phyloP scores from a whole-genome alignment of 768 basidiomycete species.

The Agaricus sinodeliciosus region DNA sequence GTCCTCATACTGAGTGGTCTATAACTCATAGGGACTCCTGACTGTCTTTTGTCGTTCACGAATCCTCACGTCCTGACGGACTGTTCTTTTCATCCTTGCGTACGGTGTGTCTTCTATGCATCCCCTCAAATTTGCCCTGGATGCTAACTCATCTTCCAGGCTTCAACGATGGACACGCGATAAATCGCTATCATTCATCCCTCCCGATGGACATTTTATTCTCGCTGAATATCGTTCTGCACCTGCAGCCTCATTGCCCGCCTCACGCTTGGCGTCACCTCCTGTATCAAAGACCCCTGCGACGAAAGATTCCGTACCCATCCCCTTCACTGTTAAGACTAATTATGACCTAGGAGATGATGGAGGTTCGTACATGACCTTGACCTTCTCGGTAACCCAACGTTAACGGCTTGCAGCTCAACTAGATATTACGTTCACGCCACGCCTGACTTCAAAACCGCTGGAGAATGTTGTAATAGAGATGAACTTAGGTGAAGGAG shows the following conservation, averaged over 20 bases:
- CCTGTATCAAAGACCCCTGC: constrained; percentile 15
- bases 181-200: constrained; percentile 80
- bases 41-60: constrained; percentile 69
- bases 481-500: constrained; percentile 68
- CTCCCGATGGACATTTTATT: constrained; percentile 86
- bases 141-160: constrained; percentile 29
- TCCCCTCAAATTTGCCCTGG: background rate
- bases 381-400: background rate
- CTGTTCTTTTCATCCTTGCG: constrained; percentile 88
- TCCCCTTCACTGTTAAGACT: constrained; percentile 46
- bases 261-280: constrained; percentile 19
- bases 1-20: constrained; percentile 7
- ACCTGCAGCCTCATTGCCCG: constrained; percentile 27
- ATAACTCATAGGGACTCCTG: constrained; percentile 67
- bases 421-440: constrained; percentile 58
- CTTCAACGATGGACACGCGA: constrained; percentile 76
- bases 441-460: constrained; percentile 52
- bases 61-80: constrained; percentile 71
- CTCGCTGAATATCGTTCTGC: constrained; percentile 78
- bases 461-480: constrained; percentile 71
- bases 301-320: constrained; percentile 38
- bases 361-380: constrained; percentile 26
- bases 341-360: constrained; percentile 37
- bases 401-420: constrained; percentile 29
- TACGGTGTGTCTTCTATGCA: constrained; percentile 50